Evolutionary conservation across 306 rosid species (phyloP).

Genomic region (Lotus japonicus): DNA sequence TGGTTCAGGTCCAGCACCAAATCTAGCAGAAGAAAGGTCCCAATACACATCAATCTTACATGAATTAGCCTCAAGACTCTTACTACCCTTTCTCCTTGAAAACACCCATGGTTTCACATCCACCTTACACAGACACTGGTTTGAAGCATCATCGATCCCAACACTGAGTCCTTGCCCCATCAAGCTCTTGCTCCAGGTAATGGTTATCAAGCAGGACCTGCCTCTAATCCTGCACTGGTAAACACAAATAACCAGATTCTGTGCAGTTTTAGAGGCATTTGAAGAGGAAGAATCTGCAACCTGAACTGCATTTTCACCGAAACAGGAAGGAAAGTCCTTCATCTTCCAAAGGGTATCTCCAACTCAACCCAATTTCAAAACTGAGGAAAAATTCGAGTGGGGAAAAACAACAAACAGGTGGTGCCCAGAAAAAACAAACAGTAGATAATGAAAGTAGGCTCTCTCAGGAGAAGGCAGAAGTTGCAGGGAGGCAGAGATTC

Average conservation of each 20-base stretch:
- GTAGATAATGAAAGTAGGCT: too few species aligned
- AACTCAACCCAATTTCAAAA: conserved; percentile 9
- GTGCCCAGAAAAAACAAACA: neutral
- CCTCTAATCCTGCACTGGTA: conserved; percentile 81
- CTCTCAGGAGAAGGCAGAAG: too few species aligned
- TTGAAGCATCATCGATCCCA: conserved; percentile 84
- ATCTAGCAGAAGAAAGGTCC: conserved; percentile 93
- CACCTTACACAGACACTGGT: conserved; percentile 84
- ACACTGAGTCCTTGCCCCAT: conserved; percentile 94
- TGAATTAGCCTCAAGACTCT: conserved; percentile 74
- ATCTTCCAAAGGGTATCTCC: conserved; percentile 32
- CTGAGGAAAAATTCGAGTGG: too few species aligned
- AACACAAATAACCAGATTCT: conserved; percentile 74
- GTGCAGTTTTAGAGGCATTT: conserved; percentile 52
- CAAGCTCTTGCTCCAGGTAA: conserved; percentile 80
- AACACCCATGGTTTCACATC: conserved; percentile 95
- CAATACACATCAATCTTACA: conserved; percentile 77
- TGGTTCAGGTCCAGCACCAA: conserved; percentile 85
- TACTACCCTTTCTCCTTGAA: conserved; percentile 85
- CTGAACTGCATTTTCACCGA: conserved; percentile 95
- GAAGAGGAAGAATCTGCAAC: conserved; percentile 96
- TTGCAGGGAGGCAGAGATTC: too few species aligned
- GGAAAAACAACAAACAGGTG: conserved; percentile 22
- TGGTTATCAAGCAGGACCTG: conserved; percentile 63
- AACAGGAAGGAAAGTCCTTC: conserved; percentile 97